A percentile compares a stretch with the other conserved stretches of the same genome.
phyloP scores from a whole-genome alignment of 2,329 filamentous ascomycete species.

The Claviceps africana region DNA sequence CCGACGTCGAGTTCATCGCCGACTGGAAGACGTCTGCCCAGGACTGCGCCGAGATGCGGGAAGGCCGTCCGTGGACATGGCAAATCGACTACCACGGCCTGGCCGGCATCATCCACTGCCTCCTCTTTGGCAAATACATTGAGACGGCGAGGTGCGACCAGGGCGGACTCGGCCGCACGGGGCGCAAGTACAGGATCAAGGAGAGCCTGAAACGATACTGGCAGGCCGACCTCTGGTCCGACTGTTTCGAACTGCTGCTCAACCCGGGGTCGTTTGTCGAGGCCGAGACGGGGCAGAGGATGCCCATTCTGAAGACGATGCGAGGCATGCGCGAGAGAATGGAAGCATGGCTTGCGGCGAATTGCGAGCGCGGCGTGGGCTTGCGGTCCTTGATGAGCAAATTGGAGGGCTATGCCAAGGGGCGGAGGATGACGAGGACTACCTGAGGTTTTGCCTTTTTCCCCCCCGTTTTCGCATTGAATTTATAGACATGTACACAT shows the following conservation, averaged over 20 bases:
- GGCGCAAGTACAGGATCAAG: slow-evolving; percentile 62
- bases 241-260: slow-evolving; percentile 70
- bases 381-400: slow-evolving; percentile 57
- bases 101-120: slow-evolving; percentile 72
- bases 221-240: slow-evolving; percentile 82
- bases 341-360: slow-evolving; percentile 69
- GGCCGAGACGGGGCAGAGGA: slow-evolving; percentile 46
- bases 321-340: slow-evolving; percentile 56
- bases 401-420: slow-evolving; percentile 37
- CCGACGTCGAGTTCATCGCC: slow-evolving; percentile 69
- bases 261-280: slow-evolving; percentile 59
- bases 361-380: slow-evolving; percentile 67
- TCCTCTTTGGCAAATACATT: slow-evolving; percentile 92
- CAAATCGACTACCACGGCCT: slow-evolving; percentile 94
- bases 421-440: slow-evolving; percentile 16
- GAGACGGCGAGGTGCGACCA: slow-evolving; percentile 52
- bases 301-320: slow-evolving; percentile 66
- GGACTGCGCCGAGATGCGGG: slow-evolving; percentile 92
- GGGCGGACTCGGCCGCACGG: slow-evolving; percentile 41
- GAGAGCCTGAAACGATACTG: slow-evolving; percentile 89
- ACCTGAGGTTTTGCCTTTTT: too few species aligned
- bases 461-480: too few species aligned
- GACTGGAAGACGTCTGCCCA: slow-evolving; percentile 84
- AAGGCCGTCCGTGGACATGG: slow-evolving; percentile 89
- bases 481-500: too few species aligned